Evolutionary conservation across 2,329 filamentous ascomycete species (phyloP), one percentile per base, ranked within the genome.

Genomic region (Mycosphaerella arachidis): DNA sequence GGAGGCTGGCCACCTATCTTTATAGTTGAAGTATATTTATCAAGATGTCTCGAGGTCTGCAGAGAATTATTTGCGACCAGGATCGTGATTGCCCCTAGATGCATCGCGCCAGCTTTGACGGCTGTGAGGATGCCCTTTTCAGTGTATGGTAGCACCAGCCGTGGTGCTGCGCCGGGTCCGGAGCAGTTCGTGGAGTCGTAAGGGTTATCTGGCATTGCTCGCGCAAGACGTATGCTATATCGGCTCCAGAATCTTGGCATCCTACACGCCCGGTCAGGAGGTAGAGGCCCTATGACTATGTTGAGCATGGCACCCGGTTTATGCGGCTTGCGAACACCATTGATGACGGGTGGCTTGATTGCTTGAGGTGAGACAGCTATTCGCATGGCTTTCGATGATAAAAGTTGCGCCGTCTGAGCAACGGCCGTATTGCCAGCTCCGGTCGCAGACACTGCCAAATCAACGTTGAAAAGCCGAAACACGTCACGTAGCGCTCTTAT

Each of bases 21-120:
- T 0, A 82, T 27, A 0, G 61, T 45, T 7, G 73, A 64, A 6
- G 72, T 67, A 46, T 72, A 67, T 7, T 64, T 48, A 1, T 67
- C 63, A 6, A 82, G 64, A 1, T 56, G 61, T 1, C 64, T 18
- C 0, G 78, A 81, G 0, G 61, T 72, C 58, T 83, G 80, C 0
- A 82, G 70, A 1, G 80, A 79, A 66, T 82, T 80, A 0, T 73
- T 72, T 0, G 74, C 72, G 63, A 82, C 82, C 1, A 82, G 66
- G 45, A 82, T 77, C 0, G 80, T 82, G 62, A 82, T 82, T 1
- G 79, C 78, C 79, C 79, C 82, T 3, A 82, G 67, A 62, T 79
- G 75, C 1, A 76, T 82, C 0, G 77, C 66, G 6, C 66, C 66
- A 16, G 53, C 76, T 0, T 73, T 55, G 1, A 81, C 54, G 0